Base-by-base conservation (phyloP, 2,329 filamentous ascomycete genomes). In the Aureobasidium leucospermi region DNA sequence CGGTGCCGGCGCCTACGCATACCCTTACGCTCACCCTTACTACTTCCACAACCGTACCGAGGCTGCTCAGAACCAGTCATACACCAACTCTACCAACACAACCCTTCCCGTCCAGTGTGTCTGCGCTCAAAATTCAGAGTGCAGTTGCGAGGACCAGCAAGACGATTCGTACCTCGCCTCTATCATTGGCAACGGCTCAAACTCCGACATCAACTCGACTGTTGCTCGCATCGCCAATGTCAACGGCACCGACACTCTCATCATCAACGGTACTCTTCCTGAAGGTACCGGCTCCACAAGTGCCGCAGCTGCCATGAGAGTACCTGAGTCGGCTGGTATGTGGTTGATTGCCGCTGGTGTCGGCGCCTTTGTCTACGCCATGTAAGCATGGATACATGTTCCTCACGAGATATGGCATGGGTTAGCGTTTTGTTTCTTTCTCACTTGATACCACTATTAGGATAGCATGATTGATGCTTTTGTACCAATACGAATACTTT, bases 191-290 rank as follows among this genome's bases (percentile, higher is more conserved):
- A 77, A 79, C 36, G 78, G 77, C 38, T 84, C 78, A 63, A 85
- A 85, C 64, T 84, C 78, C 63, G 86, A 85, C 65, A 75, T 88
- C 56, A 86, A 90, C 74, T 78, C 83, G 66, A 78, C 77, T 0
- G 65, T 90, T 1, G 79, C 89, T 60, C 80, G 77, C 11, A 80
- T 92, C 1, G 82, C 80, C 2, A 73, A 78, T 57, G 79, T 87
- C 62, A 85, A 89, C 59, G 84, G 84, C 52, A 86, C 80, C 1
- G 68, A 69, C 4, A 86, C 82, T 1, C 80, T 94, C 39, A 76
- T 89, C 32, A 75, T 93, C 69, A 90, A 91, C 69, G 89, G 89
- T n/a, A 88, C 86, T 0, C 75, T 93, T 3, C 82, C 85, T 7
- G 69, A 72, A 43, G 77, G 72, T 2, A 79, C 76, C 0, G 76